Base-by-base conservation (phyloP, 2,329 filamentous ascomycete species). In the Ceratocystis albifundus region DNA sequence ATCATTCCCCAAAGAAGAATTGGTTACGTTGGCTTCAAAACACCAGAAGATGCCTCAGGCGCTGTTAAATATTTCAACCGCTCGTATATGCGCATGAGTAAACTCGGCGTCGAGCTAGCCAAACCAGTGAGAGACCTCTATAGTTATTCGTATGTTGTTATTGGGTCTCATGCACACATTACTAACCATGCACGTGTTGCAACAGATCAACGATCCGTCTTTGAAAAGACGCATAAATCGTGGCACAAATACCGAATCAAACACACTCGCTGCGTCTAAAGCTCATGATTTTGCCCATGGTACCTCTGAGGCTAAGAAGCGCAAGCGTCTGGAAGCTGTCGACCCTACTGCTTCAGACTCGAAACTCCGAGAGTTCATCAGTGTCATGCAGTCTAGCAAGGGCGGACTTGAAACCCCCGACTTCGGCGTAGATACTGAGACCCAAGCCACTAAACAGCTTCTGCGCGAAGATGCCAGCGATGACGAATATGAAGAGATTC, bases 21-120 rank as follows among this genome's bases (percentile, higher is more conserved):
- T 76, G 94, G 92, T 71, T 99, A 96, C 81, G 85, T 99, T 68
- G 94, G 94, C 69, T 97, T 93, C 80, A 92, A 89, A 77, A 89
- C 84, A 64, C 79, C 88, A 15, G 85, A 93, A 69, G 88, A 90
- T 74, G 94, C 94, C 66, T 80, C 84, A 67, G 84, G 86, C 73
- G 93, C 94, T 57, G 88, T 95, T 74, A 92, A 89, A 76, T 96
- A 96, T 79, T 96, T 96, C 81, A 92, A 99, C 80, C 90, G 85
- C 74, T 88, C 92, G 69, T 99, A 91, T 77, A 90, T 99, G 72
- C 90, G 91, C 71, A 94, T 96, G 89, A 96, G 92, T 67, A 95
- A 88, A 79, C 91, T 99, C 72, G 83, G 82, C 36, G 94, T 96
- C 69, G 92, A 96, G 78, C 79, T 94, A 73, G 94, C 94, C 66